Percentiles rank a stretch among this genome's conserved stretches.
phyloP scores from a whole-genome alignment of 192 early-diverging fungal species.

The Gorgonomyces haynaldii region DNA sequence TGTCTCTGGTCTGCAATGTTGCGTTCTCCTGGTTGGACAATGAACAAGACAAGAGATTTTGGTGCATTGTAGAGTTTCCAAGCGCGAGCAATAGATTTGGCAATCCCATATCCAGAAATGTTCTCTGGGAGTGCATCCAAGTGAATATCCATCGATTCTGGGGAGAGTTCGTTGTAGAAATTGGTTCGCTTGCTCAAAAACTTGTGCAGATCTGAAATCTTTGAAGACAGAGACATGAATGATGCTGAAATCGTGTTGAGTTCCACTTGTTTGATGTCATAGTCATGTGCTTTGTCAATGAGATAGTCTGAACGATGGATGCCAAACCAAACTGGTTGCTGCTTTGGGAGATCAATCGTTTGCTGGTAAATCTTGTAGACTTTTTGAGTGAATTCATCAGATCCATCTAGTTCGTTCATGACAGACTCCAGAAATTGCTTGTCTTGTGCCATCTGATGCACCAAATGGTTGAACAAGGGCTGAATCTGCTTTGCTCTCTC shows the following conservation, averaged over 20 bases:
- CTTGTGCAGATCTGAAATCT: slow-evolving; percentile 68
- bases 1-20: slow-evolving; percentile 89
- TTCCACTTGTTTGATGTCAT: slow-evolving; percentile 79
- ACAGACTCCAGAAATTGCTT: slow-evolving; percentile 59
- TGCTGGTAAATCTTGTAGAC: slow-evolving; percentile 67
- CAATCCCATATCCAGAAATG: slow-evolving; percentile 55
- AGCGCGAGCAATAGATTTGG: slow-evolving; percentile 60
- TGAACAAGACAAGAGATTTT: slow-evolving; percentile 65
- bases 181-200: slow-evolving; percentile 24
- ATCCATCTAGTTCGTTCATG: slow-evolving; percentile 54
- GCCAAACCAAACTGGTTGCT: slow-evolving; percentile 58
- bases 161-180: slow-evolving; percentile 16
- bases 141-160: slow-evolving; percentile 18
- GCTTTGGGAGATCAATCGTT: slow-evolving; percentile 22
- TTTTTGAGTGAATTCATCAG: slow-evolving; percentile 73
- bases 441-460: slow-evolving; percentile 68
- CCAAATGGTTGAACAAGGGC: slow-evolving; percentile 67
- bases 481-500: slow-evolving; percentile 63
- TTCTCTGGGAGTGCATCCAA: slow-evolving; percentile 32
- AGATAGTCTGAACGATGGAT: slow-evolving; percentile 91
- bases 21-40: slow-evolving; percentile 84
- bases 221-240: slow-evolving; percentile 72
- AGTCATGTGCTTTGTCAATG: slow-evolving; percentile 39
- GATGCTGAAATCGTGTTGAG: slow-evolving; percentile 90
- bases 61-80: slow-evolving; percentile 43